Evolutionary conservation across 805 yeast species (phyloP), one percentile per base, ranked within the genome.

Genomic region (Candida easanensis): DNA sequence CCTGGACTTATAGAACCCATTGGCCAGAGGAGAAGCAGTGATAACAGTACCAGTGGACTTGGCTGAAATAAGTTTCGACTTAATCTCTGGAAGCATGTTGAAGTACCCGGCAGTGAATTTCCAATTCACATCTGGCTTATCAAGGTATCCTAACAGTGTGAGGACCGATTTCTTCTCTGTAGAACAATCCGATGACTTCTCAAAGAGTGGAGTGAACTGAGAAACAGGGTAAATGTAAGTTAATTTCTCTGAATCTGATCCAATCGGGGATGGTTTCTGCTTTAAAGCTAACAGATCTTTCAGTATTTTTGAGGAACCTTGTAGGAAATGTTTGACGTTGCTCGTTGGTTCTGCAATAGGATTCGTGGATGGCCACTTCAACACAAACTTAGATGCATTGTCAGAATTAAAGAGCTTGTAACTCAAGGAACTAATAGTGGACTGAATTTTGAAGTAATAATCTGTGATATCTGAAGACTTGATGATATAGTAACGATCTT

Each of bases 61-160:
- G 1, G 87, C 74, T 27, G 70, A 65, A 26, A 88, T 60, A 22
- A 93, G 68, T 21, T 73, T 69, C 14, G 67, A 64, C 56, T 79
- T 81, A 40, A 87, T 82, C 31, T 80, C 80, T 0, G 95, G 87
- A 31, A 83, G 77, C 79, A 93, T 83, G 62, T 93, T 93, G 70
- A 93, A 93, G 62, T 93, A 93, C 2, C 99, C 99, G 0, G 98
- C 97, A 0, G 99, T 93, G 55, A 93, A 82, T 51, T 86, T 76
- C 95, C 96, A 91, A 40, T 71, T 73, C 21, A 82, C 73, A 11
- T 65, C 56, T 20, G 79, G 72, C 32, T 79, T 68, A 54, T 79
- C 79, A 38, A 79, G 67, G 45, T 71, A 72, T 3, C 87, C 73
- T 33, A 87, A 67, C 4, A 86, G 61, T 23, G 82, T 66, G 31